These are phyloP conservation scores for Schizosaccharomyces versatilis DNA, from an alignment of 1,139 yeast species.

Conservation along the genomic window DNA sequence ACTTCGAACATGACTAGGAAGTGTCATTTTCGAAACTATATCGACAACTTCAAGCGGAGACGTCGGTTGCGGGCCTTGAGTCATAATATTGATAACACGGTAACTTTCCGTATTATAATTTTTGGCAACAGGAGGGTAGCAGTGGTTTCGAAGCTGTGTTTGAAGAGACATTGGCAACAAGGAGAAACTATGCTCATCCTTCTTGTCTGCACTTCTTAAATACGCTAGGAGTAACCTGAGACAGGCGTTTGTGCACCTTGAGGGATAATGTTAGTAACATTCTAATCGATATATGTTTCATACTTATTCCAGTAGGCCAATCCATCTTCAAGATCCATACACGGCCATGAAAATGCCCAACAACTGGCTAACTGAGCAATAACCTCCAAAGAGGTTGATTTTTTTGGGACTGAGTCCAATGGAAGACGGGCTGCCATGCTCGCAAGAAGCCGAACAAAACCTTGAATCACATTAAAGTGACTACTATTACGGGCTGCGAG, in stretches of 20 bases:
- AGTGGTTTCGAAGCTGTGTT: background rate
- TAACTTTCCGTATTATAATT: background rate
- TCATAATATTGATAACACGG: background rate
- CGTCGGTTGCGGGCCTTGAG: background rate
- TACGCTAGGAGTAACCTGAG: background rate
- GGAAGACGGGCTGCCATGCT: background rate
- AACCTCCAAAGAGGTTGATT: background rate
- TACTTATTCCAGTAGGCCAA: background rate
- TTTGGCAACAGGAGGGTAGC: background rate
- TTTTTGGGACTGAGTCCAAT: background rate
- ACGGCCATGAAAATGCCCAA: constrained; percentile 1
- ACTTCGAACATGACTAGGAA: background rate
- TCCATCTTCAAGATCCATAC: background rate
- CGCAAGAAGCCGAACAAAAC: background rate
- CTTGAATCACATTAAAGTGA: background rate
- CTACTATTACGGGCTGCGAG: background rate
- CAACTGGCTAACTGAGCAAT: background rate
- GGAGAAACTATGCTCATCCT: background rate
- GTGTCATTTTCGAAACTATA: background rate
- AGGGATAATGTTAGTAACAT: background rate
- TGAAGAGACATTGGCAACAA: background rate
- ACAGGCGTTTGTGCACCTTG: background rate
- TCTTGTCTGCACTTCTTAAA: background rate
- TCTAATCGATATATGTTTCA: background rate
- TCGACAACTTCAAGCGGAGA: background rate